Evolutionary conservation across 108 stramenopile species (phyloP).

Genomic region (Nitzschia inconspicua): DNA sequence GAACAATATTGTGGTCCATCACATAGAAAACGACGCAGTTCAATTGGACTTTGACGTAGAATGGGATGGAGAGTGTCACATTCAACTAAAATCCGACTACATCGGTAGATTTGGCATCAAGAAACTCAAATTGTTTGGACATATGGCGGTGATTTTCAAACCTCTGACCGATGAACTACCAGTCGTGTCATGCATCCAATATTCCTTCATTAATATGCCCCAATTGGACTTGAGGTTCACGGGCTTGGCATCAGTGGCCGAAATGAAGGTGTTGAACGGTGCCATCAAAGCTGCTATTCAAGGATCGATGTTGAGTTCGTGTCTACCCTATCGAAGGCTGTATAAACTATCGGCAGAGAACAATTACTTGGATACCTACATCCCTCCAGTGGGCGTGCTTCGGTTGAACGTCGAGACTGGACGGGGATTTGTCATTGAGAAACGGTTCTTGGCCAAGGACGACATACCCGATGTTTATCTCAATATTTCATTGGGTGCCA

Average conservation of each 20-base stretch:
- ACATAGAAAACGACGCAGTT: slow-evolving; percentile 11
- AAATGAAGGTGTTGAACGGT: slow-evolving; percentile 33
- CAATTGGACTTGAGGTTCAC: slow-evolving; percentile 40
- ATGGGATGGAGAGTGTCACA: slow-evolving; percentile 65
- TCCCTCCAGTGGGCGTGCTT: slow-evolving; percentile 47
- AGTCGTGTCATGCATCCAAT: slow-evolving; percentile 52
- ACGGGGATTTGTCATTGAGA: slow-evolving; percentile 46
- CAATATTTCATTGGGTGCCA: slow-evolving; percentile 36
- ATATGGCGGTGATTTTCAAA: slow-evolving; percentile 44
- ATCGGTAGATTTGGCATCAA: slow-evolving; percentile 50
- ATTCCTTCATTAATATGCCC: slow-evolving; percentile 64
- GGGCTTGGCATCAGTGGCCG: slow-evolving; percentile 46
- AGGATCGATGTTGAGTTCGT: slow-evolving; percentile 28
- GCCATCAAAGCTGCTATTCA: slow-evolving; percentile 27
- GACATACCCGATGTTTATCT: slow-evolving; percentile 70
- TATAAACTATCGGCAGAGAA: slow-evolving; percentile 40
- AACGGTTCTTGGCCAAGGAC: slow-evolving; percentile 29
- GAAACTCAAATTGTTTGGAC: slow-evolving; percentile 49
- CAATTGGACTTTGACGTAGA: slow-evolving; percentile 56
- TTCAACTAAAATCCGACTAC: slow-evolving; percentile 47
- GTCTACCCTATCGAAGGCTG: slow-evolving; percentile 48
- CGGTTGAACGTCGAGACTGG: slow-evolving; percentile 42
- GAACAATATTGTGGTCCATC: slow-evolving; percentile 53
- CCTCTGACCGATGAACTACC: slow-evolving; percentile 56
- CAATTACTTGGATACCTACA: slow-evolving; percentile 42